Evolutionary conservation across 2,329 filamentous ascomycete genomes (phyloP).

Genomic region (Penicillium sp.): DNA sequence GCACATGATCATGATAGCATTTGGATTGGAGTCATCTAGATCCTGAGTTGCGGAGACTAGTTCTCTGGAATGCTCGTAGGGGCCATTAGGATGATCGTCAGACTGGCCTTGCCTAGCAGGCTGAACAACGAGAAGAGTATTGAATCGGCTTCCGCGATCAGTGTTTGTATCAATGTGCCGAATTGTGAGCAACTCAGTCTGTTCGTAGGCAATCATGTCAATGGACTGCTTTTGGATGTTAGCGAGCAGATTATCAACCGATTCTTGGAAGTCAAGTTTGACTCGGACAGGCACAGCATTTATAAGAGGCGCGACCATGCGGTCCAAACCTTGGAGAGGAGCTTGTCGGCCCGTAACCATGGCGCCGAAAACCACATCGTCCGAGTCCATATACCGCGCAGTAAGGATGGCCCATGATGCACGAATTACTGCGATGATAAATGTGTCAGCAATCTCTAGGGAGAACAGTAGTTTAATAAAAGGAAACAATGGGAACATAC

Average conservation of each 20-base stretch:
- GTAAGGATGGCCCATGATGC: not conserved
- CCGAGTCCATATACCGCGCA: not conserved
- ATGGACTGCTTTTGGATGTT: not conserved
- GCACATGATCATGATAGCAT: not conserved
- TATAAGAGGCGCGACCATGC: not conserved
- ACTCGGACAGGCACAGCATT: not conserved
- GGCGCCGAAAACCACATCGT: not conserved
- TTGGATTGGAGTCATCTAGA: not conserved
- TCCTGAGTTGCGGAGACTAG: not conserved
- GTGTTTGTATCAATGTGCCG: not conserved
- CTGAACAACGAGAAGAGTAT: conserved; percentile 1
- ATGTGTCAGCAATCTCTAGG: not conserved
- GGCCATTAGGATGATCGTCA: not conserved
- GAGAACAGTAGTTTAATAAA: not conserved
- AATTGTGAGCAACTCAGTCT: not conserved
- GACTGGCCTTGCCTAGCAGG: not conserved
- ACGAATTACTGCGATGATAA: not conserved
- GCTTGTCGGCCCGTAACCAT: not conserved
- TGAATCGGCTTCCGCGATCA: not conserved
- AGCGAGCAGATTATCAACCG: not conserved
- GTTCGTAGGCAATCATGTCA: not conserved
- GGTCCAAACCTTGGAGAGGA: not conserved
- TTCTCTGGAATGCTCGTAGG: not conserved
- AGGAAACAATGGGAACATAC: not conserved
- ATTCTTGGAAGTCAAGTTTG: not conserved